These are phyloP conservation scores for Alternaria sp. DNA, from an alignment of 2,329 filamentous ascomycete genomes.

Conservation along the genomic window DNA sequence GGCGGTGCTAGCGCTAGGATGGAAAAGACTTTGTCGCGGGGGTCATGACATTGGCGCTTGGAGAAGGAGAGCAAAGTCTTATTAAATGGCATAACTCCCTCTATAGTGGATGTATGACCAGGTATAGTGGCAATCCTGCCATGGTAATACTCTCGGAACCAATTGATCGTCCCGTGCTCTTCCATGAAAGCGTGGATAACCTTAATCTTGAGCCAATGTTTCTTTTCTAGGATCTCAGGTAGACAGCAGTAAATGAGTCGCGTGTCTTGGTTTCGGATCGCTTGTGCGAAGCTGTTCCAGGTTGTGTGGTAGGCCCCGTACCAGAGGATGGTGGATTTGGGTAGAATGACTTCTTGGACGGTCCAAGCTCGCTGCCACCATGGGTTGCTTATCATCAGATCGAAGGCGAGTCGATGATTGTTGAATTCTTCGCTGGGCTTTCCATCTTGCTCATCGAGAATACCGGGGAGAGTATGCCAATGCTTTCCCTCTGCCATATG, in stretches of 20 bases:
- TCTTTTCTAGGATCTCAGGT: background rate
- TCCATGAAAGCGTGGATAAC: background rate
- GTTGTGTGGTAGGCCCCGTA: background rate
- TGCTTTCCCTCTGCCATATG: background rate
- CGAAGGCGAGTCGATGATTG: background rate
- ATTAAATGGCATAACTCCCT: background rate
- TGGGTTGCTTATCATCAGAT: background rate
- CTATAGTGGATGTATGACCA: too few relatives aligned
- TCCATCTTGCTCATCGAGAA: background rate
- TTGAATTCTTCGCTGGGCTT: background rate
- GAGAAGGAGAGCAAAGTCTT: background rate
- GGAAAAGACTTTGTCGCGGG: background rate
- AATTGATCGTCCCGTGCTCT: background rate
- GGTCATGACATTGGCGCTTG: background rate
- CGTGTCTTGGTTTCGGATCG: background rate
- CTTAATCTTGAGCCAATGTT: background rate
- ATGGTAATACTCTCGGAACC: background rate
- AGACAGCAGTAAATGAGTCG: background rate
- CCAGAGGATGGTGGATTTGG: background rate
- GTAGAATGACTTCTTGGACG: background rate
- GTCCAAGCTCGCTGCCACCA: conserved; percentile 5
- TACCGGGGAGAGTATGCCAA: background rate
- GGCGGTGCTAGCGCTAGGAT: background rate
- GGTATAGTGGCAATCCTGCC: background rate
- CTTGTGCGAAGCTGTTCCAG: background rate